A percentile compares a stretch with the other conserved stretches of the same genome.
phyloP scores from a whole-genome alignment of 495 filamentous ascomycete genomes.

The Thozetella sp. region DNA sequence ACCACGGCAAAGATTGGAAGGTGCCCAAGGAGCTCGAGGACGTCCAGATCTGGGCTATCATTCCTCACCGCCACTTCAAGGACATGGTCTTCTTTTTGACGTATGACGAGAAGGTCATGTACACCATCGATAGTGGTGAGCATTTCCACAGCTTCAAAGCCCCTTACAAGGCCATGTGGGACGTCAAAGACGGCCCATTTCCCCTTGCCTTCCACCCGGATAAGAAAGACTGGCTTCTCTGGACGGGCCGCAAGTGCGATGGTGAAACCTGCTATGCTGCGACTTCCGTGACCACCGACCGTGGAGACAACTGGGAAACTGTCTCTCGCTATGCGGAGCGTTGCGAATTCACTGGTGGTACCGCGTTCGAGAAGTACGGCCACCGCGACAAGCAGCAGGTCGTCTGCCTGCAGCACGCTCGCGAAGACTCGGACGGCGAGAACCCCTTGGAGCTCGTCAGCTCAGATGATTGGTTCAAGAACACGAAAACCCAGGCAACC shows the following conservation, averaged over 20 bases:
- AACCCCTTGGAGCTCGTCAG: slow-evolving; percentile 70
- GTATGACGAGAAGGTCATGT: slow-evolving; percentile 64
- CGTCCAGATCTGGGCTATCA: slow-evolving; percentile 66
- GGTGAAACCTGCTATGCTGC: slow-evolving; percentile 66
- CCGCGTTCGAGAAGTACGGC: slow-evolving; percentile 61
- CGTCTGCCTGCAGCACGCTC: slow-evolving; percentile 75
- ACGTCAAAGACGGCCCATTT: slow-evolving; percentile 25
- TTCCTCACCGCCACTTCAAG: slow-evolving; percentile 75
- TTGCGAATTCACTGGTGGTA: slow-evolving; percentile 79
- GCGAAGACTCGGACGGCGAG: slow-evolving; percentile 62
- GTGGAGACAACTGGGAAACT: slow-evolving; percentile 74
- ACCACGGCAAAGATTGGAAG: slow-evolving; percentile 86
- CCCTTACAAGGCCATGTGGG: slow-evolving; percentile 36
- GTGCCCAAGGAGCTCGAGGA: slow-evolving; percentile 55
- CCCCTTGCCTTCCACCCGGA: slow-evolving; percentile 77
- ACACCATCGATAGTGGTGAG: slow-evolving; percentile 73
- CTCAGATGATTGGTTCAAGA: slow-evolving; percentile 74
- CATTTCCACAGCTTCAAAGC: slow-evolving; percentile 70
- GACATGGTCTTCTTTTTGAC: slow-evolving; percentile 88
- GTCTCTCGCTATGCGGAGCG: slow-evolving; percentile 67
- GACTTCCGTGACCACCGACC: slow-evolving; percentile 72
- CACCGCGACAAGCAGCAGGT: slow-evolving; percentile 66
- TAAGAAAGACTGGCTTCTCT: slow-evolving; percentile 84
- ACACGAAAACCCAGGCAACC: slow-evolving; percentile 54
- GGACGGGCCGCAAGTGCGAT: slow-evolving; percentile 68